Conservation (phyloP, 1,139 yeast genomes). For the Lizanozyma gosingica region DNA sequence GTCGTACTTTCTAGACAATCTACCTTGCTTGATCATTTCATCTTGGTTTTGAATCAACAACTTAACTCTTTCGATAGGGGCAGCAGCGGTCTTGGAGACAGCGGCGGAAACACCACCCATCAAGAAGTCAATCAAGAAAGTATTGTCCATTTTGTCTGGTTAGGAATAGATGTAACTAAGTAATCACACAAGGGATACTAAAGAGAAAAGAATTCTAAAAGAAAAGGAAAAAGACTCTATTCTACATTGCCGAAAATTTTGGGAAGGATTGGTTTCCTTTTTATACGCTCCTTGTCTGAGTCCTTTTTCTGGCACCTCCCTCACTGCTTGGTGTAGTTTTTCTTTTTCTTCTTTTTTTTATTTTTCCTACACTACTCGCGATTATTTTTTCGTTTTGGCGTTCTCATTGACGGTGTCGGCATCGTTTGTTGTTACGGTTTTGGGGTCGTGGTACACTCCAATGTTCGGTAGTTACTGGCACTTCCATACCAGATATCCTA, state of each 20-base stretch:
- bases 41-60: constrained; percentile 76
- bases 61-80: constrained; percentile 79
- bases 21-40: constrained; percentile 78
- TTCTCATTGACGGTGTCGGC: background rate
- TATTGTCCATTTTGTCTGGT: background rate
- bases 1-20: constrained; percentile 53
- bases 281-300: background rate
- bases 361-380: constrained; percentile 2
- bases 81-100: constrained; percentile 77
- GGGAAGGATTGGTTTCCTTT: background rate
- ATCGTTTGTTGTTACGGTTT: background rate
- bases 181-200: background rate
- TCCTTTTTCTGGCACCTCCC: background rate
- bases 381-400: constrained; percentile 1
- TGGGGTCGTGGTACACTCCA: no score
- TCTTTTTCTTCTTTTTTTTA: background rate
- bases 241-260: background rate
- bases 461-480: background rate
- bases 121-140: constrained; percentile 49
- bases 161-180: background rate
- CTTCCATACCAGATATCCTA: no score
- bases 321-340: background rate
- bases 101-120: constrained; percentile 87
- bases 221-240: background rate
- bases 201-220: background rate